phyloP scores from a whole-genome alignment of 2,329 filamentous ascomycete species.

The Penicillium sp. region DNA sequence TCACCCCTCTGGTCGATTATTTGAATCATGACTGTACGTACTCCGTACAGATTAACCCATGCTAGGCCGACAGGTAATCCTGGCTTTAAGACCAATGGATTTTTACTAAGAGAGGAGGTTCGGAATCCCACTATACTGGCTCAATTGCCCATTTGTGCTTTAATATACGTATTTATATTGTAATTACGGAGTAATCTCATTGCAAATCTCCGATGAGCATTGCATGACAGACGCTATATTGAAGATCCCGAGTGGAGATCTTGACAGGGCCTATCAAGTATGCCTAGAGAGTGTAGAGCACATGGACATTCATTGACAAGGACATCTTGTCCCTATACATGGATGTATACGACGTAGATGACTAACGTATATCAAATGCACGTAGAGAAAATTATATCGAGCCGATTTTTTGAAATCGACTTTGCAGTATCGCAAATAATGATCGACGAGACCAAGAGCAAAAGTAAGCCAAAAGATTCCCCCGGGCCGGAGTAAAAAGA shows the following conservation, averaged over 20 bases:
- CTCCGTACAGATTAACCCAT: constrained; percentile 3
- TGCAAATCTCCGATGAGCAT: constrained; percentile 1
- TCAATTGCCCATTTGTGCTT: not conserved
- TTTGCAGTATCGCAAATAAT: not conserved
- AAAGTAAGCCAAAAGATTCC: not conserved
- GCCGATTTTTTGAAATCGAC: not conserved
- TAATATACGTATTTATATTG: not conserved
- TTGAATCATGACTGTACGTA: constrained; percentile 8
- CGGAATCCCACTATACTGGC: not conserved
- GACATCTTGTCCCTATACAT: not conserved
- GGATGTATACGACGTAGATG: not conserved
- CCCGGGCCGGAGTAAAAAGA: not conserved
- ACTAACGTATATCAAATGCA: not conserved
- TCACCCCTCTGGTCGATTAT: not conserved
- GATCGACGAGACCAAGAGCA: not conserved
- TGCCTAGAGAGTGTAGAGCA: not conserved
- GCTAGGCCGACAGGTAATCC: constrained; percentile 4
- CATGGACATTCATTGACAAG: not conserved
- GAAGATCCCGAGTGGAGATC: constrained; percentile 4
- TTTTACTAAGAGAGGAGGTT: not conserved
- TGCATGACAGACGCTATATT: constrained; percentile 7
- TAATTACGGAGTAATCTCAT: not conserved
- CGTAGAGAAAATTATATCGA: not conserved
- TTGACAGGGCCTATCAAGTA: not conserved
- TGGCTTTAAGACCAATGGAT: not conserved